phyloP scores from a whole-genome alignment of 176 grass and related monocot genomes.

The Eragrostis curvula region DNA sequence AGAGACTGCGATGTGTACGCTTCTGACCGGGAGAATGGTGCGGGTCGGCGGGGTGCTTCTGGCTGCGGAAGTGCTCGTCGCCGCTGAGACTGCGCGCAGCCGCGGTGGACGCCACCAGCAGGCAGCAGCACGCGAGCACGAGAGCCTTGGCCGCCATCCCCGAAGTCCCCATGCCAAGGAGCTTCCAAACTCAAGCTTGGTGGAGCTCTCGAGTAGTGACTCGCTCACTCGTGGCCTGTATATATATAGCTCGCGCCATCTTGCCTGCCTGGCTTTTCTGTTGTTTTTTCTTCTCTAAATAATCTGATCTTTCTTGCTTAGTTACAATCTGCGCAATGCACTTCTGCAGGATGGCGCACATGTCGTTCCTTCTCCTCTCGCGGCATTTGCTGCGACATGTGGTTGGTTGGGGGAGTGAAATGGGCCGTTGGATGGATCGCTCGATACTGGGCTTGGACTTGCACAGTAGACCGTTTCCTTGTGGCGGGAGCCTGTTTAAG shows the following conservation, averaged over 20 bases:
- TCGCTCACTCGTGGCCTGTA: neutral
- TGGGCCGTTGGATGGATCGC: neutral
- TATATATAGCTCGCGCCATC: conserved; percentile 11
- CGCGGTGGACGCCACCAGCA: conserved; percentile 18
- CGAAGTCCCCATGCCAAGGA: neutral
- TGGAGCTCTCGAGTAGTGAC: neutral
- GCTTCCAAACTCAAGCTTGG: neutral
- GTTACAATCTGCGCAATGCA: neutral
- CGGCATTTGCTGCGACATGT: neutral
- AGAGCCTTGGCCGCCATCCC: conserved; percentile 23
- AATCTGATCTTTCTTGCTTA: neutral
- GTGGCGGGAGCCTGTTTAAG: too few species aligned
- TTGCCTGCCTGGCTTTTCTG: neutral
- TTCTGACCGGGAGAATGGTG: conserved; percentile 13
- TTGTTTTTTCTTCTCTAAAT: neutral
- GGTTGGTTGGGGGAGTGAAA: neutral
- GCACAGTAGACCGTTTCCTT: neutral
- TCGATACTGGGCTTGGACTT: neutral
- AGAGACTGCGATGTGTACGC: neutral
- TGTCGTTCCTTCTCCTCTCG: too few species aligned
- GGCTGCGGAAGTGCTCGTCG: conserved; percentile 19
- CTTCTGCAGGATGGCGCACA: neutral
- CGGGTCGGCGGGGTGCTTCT: conserved; percentile 40
- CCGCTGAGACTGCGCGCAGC: conserved; percentile 17
- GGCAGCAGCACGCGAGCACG: conserved; percentile 29